These are phyloP conservation scores for Podosphaera xanthii DNA, from an alignment of 2,329 filamentous ascomycete genomes.

Conservation along the genomic window DNA sequence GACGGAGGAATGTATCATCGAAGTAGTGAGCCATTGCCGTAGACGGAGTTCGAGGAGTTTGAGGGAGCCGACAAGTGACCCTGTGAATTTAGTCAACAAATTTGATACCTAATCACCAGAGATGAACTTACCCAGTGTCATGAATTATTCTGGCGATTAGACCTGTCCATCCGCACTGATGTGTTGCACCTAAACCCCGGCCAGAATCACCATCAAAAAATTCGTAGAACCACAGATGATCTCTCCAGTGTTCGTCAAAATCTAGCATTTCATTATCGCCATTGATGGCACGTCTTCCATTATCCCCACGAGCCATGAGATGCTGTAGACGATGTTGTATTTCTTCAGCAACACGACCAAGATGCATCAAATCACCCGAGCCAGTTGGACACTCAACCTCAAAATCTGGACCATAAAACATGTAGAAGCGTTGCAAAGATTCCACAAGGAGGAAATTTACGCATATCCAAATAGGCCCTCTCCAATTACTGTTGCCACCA, in stretches of 20 bases:
- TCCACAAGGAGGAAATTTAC: slow-evolving; percentile 92
- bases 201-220: slow-evolving; percentile 91
- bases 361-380: slow-evolving; percentile 84
- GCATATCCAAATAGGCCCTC: slow-evolving; percentile 84
- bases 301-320: slow-evolving; percentile 62
- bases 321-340: slow-evolving; percentile 88
- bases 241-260: slow-evolving; percentile 82
- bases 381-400: slow-evolving; percentile 86
- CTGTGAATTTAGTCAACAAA: slow-evolving; percentile 24
- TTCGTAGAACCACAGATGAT: slow-evolving; percentile 87
- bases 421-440: slow-evolving; percentile 81
- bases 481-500: slow-evolving; percentile 95
- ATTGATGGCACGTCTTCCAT: slow-evolving; percentile 76
- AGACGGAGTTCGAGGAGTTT: slow-evolving; percentile 74
- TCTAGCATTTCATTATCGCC: slow-evolving; percentile 66
- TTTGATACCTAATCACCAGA: not conserved
- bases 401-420: slow-evolving; percentile 79
- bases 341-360: slow-evolving; percentile 85
- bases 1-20: slow-evolving; percentile 59
- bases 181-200: slow-evolving; percentile 70
- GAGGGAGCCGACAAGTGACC: slow-evolving; percentile 70
- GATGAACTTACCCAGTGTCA: slow-evolving; percentile 59
- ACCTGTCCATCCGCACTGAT: slow-evolving; percentile 94
- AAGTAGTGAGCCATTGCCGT: slow-evolving; percentile 82
- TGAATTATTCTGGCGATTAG: slow-evolving; percentile 93